Evolutionary conservation across 2,329 filamentous ascomycete genomes (phyloP), one percentile per base, ranked within the genome.

Genomic region (Epichloe gansuensis): DNA sequence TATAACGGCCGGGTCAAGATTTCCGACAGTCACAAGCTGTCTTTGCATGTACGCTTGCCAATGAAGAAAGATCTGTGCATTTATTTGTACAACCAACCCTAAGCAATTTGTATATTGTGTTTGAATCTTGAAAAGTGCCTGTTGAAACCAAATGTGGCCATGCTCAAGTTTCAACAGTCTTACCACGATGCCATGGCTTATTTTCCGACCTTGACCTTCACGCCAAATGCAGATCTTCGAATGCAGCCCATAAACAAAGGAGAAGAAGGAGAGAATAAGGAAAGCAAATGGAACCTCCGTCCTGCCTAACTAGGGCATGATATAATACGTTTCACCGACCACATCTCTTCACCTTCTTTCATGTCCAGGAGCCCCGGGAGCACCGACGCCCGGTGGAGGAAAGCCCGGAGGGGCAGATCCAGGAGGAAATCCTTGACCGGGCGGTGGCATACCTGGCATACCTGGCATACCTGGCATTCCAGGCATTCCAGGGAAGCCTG

Each of bases 361-460:
- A 35, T 66, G 68, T 38, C 71, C 71, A 23, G 67, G 68, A 25
- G 63, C 60, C 25, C 66, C 65, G 23, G 51, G 40, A 41, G 47
- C 23, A 42, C 47, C 47, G 13, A 21, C 34, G 4, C 51, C 51
- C 12, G 45, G 51, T 13, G 44, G 21, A 42, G 49, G 35, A 21
- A 46, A 68, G 25, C 62, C 61, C 4, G 65, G 63, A 17, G 62
- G 59, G 21, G 50, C 55, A 52, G 63, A 62, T 21, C 66, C 62
- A 12, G 69, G 68, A 15, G 69, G 71, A 41, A 74, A 74, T 4
- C 69, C 71, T 52, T 74, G 69, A 21, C 68, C 68, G 25, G 67
- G 69, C 1, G 69, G 71, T 31, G 68, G 65, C 54, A 69, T 64
- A 46, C 67, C 63, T 23, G 67, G 64, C 52, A 70, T 55, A 13